Conservation (phyloP, 75 land plant species). For the Isoetes taiwanensis region DNA sequence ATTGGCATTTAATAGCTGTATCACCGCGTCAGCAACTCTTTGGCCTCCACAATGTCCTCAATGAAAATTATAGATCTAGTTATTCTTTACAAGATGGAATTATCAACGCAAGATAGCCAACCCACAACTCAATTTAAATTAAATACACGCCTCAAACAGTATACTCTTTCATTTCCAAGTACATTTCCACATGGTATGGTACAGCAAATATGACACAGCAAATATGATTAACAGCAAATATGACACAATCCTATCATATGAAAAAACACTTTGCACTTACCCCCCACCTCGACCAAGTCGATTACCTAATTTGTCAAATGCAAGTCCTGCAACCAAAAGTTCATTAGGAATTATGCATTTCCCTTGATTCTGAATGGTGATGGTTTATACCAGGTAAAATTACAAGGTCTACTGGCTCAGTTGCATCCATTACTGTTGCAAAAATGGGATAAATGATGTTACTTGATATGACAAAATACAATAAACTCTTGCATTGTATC, state of each 20-base stretch:
- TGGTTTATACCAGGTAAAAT: constrained; percentile 2
- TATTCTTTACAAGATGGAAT: too few species aligned
- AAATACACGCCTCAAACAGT: too few species aligned
- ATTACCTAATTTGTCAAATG: background rate
- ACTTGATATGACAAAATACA: background rate
- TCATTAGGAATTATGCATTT: background rate
- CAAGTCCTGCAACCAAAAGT: background rate
- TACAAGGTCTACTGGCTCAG: background rate
- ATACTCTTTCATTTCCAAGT: background rate
- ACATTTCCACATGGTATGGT: background rate
- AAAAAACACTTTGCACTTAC: background rate
- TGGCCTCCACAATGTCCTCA: too few species aligned
- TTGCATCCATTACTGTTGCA: background rate
- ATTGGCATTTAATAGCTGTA: too few species aligned
- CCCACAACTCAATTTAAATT: too few species aligned
- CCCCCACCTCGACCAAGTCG: constrained; percentile 6
- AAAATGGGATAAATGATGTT: background rate
- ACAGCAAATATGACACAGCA: background rate
- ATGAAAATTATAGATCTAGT: too few species aligned
- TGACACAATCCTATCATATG: background rate
- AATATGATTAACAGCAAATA: background rate
- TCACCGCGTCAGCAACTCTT: too few species aligned
- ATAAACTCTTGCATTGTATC: background rate
- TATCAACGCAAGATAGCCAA: too few species aligned
- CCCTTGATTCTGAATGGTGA: background rate